phyloP scores from a whole-genome alignment of 768 basidiomycete species.

The Coprinellus aureogranulatus region DNA sequence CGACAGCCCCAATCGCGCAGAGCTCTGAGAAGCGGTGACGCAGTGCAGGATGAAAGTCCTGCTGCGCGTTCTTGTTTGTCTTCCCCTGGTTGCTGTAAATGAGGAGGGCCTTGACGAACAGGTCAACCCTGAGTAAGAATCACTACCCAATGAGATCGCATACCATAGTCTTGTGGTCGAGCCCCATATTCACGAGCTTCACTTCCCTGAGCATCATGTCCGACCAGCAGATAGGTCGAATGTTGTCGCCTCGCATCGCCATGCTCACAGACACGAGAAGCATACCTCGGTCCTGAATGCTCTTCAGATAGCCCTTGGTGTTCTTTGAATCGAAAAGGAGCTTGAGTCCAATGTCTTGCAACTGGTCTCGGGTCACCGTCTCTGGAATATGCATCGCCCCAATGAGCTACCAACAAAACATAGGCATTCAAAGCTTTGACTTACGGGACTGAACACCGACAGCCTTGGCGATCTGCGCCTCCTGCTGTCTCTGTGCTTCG shows the following conservation, averaged over 20 bases:
- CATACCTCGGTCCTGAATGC: not conserved
- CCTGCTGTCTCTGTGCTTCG: not conserved
- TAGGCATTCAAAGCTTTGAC: not conserved
- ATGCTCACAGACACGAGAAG: not conserved
- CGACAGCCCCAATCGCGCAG: not conserved
- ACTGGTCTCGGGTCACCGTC: not conserved
- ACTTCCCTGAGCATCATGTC: not conserved
- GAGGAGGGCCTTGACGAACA: not conserved
- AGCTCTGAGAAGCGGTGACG: not conserved
- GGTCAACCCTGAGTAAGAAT: not conserved
- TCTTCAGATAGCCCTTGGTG: not conserved
- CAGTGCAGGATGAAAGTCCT: not conserved
- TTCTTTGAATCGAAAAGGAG: not conserved
- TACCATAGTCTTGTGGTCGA: not conserved
- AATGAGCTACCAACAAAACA: not conserved
- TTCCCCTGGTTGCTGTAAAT: conserved; percentile 1
- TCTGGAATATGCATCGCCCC: not conserved
- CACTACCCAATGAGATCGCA: not conserved
- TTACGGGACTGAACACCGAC: not conserved
- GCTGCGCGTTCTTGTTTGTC: not conserved
- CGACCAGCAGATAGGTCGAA: not conserved
- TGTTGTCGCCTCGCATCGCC: not conserved
- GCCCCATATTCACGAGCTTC: not conserved
- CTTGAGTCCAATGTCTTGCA: not conserved
- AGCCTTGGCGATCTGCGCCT: not conserved